Evolutionary conservation across 345 rosid species (phyloP).

Genomic region (Geranium brycei): DNA sequence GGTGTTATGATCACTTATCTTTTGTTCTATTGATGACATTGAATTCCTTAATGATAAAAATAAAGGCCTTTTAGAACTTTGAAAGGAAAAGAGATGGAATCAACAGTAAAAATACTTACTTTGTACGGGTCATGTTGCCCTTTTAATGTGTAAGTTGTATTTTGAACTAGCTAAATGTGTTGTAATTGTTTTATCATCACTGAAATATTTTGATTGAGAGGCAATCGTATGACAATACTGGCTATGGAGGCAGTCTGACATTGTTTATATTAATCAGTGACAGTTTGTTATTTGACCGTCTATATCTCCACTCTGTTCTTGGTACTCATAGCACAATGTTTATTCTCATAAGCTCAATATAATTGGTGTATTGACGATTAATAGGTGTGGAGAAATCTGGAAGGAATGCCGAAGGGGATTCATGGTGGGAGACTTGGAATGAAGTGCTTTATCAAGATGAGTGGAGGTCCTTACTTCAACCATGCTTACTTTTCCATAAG

Average conservation of each 20-base stretch:
- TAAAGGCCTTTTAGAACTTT: background rate
- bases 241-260: no score
- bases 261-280: background rate
- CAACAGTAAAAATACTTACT: no score
- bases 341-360: constrained; percentile 2
- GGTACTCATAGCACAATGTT: background rate
- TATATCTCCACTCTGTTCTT: background rate
- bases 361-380: background rate
- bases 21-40: no score
- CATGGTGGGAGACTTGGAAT: constrained; percentile 99
- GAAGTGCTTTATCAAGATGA: constrained; percentile 97
- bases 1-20: background rate
- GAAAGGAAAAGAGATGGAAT: background rate
- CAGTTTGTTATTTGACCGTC: background rate
- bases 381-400: constrained; percentile 98
- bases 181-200: background rate
- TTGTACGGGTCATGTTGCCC: background rate
- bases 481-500: background rate
- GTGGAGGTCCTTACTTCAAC: constrained; percentile 59
- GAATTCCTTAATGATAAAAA: background rate
- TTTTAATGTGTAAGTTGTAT: background rate
- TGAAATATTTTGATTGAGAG: no score
- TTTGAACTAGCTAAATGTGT: background rate
- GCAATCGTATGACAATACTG: no score
- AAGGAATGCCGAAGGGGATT: constrained; percentile 84